Evolutionary conservation across 1,284 basidiomycete genomes (phyloP).

Genomic region (Microbotryum saponariae): DNA sequence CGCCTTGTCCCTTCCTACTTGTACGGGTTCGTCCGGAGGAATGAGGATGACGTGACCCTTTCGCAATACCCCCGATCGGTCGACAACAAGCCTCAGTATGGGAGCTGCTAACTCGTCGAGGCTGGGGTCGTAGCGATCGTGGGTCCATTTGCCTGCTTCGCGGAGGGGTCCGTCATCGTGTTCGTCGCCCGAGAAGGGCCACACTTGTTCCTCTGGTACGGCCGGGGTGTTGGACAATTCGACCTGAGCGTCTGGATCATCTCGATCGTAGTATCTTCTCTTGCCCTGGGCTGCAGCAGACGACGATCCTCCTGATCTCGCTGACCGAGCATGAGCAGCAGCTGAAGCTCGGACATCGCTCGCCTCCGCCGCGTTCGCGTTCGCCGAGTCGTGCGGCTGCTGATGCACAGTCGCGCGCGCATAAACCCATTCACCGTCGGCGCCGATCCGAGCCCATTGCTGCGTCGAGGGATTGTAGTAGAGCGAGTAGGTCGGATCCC

Average conservation of each 20-base stretch:
- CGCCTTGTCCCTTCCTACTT: constrained; percentile 24
- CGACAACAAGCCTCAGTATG: constrained; percentile 23
- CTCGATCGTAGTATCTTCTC: no score
- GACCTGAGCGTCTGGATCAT: no score
- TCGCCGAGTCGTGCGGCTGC: neutral
- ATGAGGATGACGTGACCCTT: constrained; percentile 11
- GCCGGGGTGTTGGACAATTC: neutral
- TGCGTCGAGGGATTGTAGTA: constrained; percentile 16
- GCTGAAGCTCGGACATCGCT: no score
- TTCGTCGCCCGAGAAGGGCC: constrained; percentile 14
- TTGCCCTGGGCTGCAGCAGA: no score
- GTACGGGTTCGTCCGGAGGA: constrained; percentile 20
- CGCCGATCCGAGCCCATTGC: constrained; percentile 12
- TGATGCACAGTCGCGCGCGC: neutral
- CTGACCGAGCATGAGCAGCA: no score
- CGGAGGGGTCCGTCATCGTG: neutral
- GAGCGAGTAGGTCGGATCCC: constrained; percentile 12
- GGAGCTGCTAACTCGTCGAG: constrained; percentile 32
- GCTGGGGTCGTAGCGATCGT: constrained; percentile 44
- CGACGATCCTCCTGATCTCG: no score
- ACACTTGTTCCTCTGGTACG: constrained; percentile 20
- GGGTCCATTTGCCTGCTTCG: neutral
- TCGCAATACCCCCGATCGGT: constrained; percentile 1
- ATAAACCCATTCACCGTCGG: constrained; percentile 19
- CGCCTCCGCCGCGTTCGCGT: no score